Base-by-base conservation (phyloP, 192 early-diverging fungal species). In the Phycomyces nitens region DNA sequence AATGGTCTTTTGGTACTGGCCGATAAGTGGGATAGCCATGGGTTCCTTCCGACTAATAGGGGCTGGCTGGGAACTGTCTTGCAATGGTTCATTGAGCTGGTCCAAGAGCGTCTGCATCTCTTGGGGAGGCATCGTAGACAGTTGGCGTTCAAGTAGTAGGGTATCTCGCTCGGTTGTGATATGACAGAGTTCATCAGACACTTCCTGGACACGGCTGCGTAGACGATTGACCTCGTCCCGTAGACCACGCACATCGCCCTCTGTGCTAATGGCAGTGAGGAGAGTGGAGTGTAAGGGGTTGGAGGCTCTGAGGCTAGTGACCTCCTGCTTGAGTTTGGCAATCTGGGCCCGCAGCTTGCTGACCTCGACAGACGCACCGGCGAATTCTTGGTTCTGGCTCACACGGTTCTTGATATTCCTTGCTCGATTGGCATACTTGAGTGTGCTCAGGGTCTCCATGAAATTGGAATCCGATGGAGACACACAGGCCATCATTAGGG, bases 361-460 rank as follows among this genome's bases (percentile, higher is more conserved):
- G 27, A 83, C 68, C 59, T 83, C 82, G 10, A 77, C 73, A 15
- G 63, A 76, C 3, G 75, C 65, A 26, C 75, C 81, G 21, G 64
- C 73, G 40, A 73, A 80, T 29, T 73, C 70, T 26, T 80, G 81
- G 56, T 85, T 83, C 34, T 83, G 72, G 26, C 52, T 62, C 9
- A 72, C 73, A 10, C 60, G 39, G 42, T 77, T 76, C 18, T 58
- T 86, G 71, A 99, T 99, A 65, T 96, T 96, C 56, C 95, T 82
- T 0, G 95, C 95, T 4, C 97, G 87, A 60, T 95, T 92, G 9
- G 97, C 97, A 68, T 96, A 99, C 73, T 91, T 89, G 29, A 99
- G 84, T 9, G 97, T 99, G 64, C 92, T 97, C 41, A 99, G 69
- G 1, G 95, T 94, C 70, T 99, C 97, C 27, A 79, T 86, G 53